These are phyloP conservation scores for Nitzschia inconspicua DNA, from an alignment of 108 stramenopile species.

Conservation along the genomic window DNA sequence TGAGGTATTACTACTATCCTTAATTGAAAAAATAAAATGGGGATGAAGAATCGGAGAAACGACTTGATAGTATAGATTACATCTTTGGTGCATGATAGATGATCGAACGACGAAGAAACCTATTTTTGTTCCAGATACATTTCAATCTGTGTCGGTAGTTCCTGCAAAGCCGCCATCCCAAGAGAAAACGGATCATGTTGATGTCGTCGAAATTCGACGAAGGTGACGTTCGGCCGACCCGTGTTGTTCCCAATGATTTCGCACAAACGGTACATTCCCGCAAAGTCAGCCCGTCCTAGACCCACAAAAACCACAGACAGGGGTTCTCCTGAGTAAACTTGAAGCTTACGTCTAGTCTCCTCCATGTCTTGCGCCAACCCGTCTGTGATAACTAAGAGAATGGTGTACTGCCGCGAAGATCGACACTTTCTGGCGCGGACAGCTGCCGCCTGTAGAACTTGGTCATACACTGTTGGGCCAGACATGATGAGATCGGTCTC, in stretches of 20 bases:
- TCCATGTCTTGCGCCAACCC: constrained; percentile 63
- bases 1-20: no score
- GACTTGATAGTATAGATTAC: not conserved
- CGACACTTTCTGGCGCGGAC: constrained; percentile 1
- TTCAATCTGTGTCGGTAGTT: constrained; percentile 39
- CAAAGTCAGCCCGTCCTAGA: constrained; percentile 52
- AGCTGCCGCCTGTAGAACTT: constrained; percentile 15
- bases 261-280: constrained; percentile 18
- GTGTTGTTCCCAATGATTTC: no score
- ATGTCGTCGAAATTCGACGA: constrained; percentile 47
- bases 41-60: no score
- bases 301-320: constrained; percentile 66
- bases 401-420: constrained; percentile 8
- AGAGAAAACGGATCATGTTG: constrained; percentile 44
- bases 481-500: constrained; percentile 50
- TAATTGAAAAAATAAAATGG: no score
- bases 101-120: not conserved
- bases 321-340: constrained; percentile 29
- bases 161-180: constrained; percentile 35
- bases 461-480: constrained; percentile 65
- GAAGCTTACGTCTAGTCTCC: constrained; percentile 41
- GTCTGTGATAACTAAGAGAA: constrained; percentile 83
- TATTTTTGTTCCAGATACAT: constrained; percentile 28
- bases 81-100: not conserved
- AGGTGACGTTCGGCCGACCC: constrained; percentile 21